Conservation (phyloP, 169 alveolate species). For the Plasmodium chabaudi region DNA sequence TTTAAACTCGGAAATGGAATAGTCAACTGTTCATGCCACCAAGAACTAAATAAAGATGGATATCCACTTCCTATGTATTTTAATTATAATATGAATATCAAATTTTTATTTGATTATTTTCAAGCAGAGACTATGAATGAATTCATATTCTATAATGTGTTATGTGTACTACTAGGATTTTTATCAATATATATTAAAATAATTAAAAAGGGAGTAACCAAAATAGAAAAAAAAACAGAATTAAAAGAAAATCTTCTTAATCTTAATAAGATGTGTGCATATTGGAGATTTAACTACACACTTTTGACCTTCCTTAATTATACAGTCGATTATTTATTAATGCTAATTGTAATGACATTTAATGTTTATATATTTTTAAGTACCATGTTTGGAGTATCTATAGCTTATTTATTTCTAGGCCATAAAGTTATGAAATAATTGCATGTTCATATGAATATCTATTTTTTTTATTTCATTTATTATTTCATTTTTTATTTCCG, state of each 20-base stretch:
- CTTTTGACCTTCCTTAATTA: slow-evolving; percentile 42
- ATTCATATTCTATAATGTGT: slow-evolving; percentile 54
- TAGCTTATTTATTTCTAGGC: slow-evolving; percentile 41
- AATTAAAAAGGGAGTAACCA: slow-evolving; percentile 14
- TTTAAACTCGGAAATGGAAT: too few species aligned
- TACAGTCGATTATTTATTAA: slow-evolving; percentile 48
- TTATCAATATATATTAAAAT: slow-evolving; percentile 44
- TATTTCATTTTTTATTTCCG: too few species aligned
- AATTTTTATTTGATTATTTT: slow-evolving; percentile 64
- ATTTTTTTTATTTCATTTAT: too few species aligned
- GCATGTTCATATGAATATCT: too few species aligned
- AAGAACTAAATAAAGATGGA: slow-evolving; percentile 20
- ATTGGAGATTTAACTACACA: slow-evolving; percentile 6
- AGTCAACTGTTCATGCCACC: slow-evolving; percentile 24
- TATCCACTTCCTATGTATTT: slow-evolving; percentile 49
- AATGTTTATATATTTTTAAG: slow-evolving; percentile 56
- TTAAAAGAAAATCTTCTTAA: background rate
- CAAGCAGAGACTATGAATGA: slow-evolving; percentile 23
- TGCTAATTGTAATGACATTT: slow-evolving; percentile 74
- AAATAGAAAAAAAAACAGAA: background rate
- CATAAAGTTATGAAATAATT: background rate
- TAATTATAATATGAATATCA: slow-evolving; percentile 36
- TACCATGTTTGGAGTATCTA: slow-evolving; percentile 29
- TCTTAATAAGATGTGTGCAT: background rate
- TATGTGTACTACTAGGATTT: slow-evolving; percentile 46